phyloP scores from a whole-genome alignment of 371 early-diverging fungal species.

The Dentiscutata heterogama region DNA sequence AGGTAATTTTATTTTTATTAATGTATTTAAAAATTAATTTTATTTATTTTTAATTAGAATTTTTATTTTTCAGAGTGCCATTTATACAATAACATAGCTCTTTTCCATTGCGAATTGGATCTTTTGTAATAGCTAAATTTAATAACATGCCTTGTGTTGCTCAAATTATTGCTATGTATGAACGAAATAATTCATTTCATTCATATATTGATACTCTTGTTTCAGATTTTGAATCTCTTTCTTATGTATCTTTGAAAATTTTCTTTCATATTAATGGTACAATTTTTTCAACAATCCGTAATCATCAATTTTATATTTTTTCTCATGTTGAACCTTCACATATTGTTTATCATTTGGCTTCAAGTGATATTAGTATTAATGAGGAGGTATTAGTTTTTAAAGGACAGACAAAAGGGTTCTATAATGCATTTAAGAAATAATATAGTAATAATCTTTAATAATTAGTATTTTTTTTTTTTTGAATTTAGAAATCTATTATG shows the following conservation, averaged over 20 bases:
- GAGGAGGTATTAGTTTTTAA: neutral
- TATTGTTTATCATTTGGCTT: neutral
- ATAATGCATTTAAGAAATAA: neutral
- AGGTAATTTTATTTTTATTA: too few relatives aligned
- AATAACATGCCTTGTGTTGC: neutral
- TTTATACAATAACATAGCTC: too few relatives aligned
- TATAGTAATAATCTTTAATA: too few relatives aligned
- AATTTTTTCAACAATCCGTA: neutral
- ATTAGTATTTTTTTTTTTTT: too few relatives aligned
- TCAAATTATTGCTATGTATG: neutral
- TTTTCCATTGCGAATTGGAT: neutral
- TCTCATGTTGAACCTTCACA: neutral
- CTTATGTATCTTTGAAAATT: neutral
- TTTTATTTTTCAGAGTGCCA: too few relatives aligned
- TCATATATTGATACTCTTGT: neutral
- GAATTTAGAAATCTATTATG: too few relatives aligned
- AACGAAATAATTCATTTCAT: neutral
- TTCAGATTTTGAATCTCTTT: neutral
- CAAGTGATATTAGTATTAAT: neutral
- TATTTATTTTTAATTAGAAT: too few relatives aligned
- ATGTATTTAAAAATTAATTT: too few relatives aligned
- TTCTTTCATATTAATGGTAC: neutral
- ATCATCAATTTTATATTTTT: neutral
- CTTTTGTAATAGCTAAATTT: neutral
- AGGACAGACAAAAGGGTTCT: neutral